A percentile compares a stretch with the other conserved stretches of the same genome.
phyloP scores from a whole-genome alignment of 768 basidiomycete species.

The Porphyrellus cyaneotinctus region DNA sequence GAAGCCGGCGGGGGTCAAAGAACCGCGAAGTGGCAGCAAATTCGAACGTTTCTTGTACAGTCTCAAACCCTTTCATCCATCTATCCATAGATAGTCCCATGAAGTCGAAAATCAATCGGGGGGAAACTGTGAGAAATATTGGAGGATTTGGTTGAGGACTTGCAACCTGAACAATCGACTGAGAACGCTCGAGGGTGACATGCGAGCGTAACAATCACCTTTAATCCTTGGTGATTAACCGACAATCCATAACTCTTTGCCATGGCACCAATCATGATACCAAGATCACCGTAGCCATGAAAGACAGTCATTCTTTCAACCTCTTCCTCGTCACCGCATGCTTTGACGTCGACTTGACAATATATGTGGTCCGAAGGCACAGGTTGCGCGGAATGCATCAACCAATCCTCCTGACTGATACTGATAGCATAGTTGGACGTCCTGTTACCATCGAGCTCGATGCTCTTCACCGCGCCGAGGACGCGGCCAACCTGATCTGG shows the following conservation, averaged over 20 bases:
- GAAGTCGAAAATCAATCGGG: slow-evolving; percentile 50
- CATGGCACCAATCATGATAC: slow-evolving; percentile 62
- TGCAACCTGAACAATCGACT: slow-evolving; percentile 27
- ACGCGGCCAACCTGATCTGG: slow-evolving; percentile 36
- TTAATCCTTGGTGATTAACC: slow-evolving; percentile 53
- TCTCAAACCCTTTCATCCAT: slow-evolving; percentile 53
- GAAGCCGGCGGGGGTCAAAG: slow-evolving; percentile 43
- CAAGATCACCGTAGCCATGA: slow-evolving; percentile 66
- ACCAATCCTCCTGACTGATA: slow-evolving; percentile 40
- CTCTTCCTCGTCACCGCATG: slow-evolving; percentile 48
- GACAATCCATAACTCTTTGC: slow-evolving; percentile 48
- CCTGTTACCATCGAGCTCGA: slow-evolving; percentile 47
- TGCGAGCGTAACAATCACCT: slow-evolving; percentile 35
- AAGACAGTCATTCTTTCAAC: slow-evolving; percentile 51
- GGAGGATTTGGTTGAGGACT: slow-evolving; percentile 34
- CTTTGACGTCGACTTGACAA: slow-evolving; percentile 60
- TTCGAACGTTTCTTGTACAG: slow-evolving; percentile 49
- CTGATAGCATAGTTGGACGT: slow-evolving; percentile 64
- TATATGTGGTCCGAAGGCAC: slow-evolving; percentile 17
- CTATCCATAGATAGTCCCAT: slow-evolving; percentile 51
- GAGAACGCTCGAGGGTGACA: neutral
- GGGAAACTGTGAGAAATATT: slow-evolving; percentile 47
- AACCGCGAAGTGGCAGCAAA: slow-evolving; percentile 56
- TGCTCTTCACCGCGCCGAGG: slow-evolving; percentile 47
- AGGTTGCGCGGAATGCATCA: slow-evolving; percentile 2